Evolutionary conservation across 306 rosid genomes (phyloP), one percentile per base, ranked within the genome.

Genomic region (Calophaca sinica): DNA sequence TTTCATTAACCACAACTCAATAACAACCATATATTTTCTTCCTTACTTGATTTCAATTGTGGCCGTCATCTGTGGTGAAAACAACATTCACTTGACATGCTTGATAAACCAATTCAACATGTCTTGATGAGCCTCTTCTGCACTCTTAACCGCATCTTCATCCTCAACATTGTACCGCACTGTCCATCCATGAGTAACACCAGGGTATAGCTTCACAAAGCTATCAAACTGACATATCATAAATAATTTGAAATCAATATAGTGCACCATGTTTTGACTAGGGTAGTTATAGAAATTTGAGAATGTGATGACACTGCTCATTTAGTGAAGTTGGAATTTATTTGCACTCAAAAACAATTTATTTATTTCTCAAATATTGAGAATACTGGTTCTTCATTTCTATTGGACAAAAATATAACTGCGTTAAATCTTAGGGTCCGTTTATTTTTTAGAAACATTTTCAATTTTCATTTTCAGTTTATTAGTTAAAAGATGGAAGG

Each of bases 121-220:
- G 85, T 89, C 80, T 42, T 72, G 44, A 60, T 91, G 96, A 26
- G 94, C 90, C 79, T 91, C 94, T 57, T 85, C 83, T 3, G 96
- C 96, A 59, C 68, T 38, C 76, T 87, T 87, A 15, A 77, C 80
- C 1, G 41, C 42, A 32, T 0, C 64, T 33, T 59, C 64, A 52
- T 89, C 89, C 62, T 86, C 87, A 62, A 38, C 82, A 36, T 62
- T 76, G 80, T 86, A 89, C 82, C 84, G 59, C 69, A 84, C 60
- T 13, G 89, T 77, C 90, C 96, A 89, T 52, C 94, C 92, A 76
- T 91, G 97, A 36, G 15, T 32, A 45, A 87, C 87, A 32, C 88
- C 86, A 48, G 87, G 87, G 72, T 79, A 91, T 73, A 86, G 57
- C 79, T 88, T 91, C 77, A 87, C 88, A 62, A 82, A 86, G 81